phyloP scores from a whole-genome alignment of 2,329 filamentous ascomycete genomes.

The Alternaria gansuensis region DNA sequence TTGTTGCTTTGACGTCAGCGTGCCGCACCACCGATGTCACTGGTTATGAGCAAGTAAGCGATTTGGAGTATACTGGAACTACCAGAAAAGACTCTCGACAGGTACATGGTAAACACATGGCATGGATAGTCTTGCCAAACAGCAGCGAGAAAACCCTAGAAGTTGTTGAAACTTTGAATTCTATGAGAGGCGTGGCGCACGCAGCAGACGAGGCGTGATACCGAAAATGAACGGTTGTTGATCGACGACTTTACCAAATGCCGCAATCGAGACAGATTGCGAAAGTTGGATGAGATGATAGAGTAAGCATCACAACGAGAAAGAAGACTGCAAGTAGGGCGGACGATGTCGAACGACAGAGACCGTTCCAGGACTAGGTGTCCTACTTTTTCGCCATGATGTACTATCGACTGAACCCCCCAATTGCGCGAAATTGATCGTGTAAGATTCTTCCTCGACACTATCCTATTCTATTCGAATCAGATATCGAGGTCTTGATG shows the following conservation, averaged over 20 bases:
- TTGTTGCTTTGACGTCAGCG: neutral
- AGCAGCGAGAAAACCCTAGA: neutral
- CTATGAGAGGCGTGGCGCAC: neutral
- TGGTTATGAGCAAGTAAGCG: too few relatives aligned
- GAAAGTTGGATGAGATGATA: rapidly evolving
- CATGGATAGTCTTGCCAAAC: neutral
- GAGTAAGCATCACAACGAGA: neutral
- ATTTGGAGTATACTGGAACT: neutral
- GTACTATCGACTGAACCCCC: too few relatives aligned
- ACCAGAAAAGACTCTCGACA: neutral
- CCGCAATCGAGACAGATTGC: neutral
- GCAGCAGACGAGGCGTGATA: neutral
- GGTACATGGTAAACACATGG: neutral
- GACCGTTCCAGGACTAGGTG: neutral
- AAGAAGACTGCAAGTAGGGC: neutral
- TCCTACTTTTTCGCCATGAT: neutral
- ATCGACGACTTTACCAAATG: neutral
- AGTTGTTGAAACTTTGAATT: too few relatives aligned
- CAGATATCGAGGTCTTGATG: neutral
- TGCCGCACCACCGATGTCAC: neutral
- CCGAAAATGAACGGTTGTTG: neutral
- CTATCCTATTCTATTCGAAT: neutral
- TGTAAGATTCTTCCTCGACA: too few relatives aligned
- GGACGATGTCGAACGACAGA: neutral
- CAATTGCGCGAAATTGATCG: too few relatives aligned